These are phyloP conservation scores for Quaeritorhiza haematococci DNA, from an alignment of 371 early-diverging fungal genomes.

Conservation along the genomic window DNA sequence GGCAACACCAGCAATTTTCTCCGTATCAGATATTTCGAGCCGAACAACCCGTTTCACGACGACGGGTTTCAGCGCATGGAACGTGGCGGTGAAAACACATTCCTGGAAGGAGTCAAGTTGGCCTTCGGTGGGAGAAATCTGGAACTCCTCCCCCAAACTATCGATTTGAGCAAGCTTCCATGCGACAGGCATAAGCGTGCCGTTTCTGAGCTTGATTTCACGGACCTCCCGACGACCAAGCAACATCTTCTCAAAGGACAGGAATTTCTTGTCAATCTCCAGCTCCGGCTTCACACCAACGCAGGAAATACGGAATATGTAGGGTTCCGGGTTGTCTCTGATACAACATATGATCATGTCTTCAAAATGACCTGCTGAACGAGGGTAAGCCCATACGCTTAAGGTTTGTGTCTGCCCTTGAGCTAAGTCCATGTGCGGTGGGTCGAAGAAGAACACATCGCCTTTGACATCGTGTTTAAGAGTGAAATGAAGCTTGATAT, in stretches of 20 bases:
- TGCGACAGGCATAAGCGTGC: slow-evolving; percentile 38
- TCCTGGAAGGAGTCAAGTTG: slow-evolving; percentile 38
- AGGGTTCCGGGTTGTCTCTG: slow-evolving; percentile 58
- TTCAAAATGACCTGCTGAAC: slow-evolving; percentile 36
- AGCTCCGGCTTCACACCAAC: slow-evolving; percentile 52
- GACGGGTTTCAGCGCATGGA: slow-evolving; percentile 38
- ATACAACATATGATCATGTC: slow-evolving; percentile 44
- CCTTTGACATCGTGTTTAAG: slow-evolving; percentile 43
- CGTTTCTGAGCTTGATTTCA: slow-evolving; percentile 46
- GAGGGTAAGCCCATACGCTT: slow-evolving; percentile 46
- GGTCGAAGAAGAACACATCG: slow-evolving; percentile 53
- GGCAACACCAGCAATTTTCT: slow-evolving; percentile 39
- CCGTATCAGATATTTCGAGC: slow-evolving; percentile 48
- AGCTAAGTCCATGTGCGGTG: slow-evolving; percentile 31
- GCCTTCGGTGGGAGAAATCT: slow-evolving; percentile 43
- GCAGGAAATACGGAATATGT: slow-evolving; percentile 39
- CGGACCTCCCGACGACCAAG: slow-evolving; percentile 40
- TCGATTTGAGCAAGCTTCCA: slow-evolving; percentile 53
- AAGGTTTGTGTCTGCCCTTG: slow-evolving; percentile 38
- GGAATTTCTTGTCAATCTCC: slow-evolving; percentile 45
- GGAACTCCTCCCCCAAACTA: slow-evolving; percentile 49
- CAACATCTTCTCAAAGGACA: slow-evolving; percentile 51
- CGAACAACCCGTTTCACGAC: slow-evolving; percentile 38
- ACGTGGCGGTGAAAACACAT: slow-evolving; percentile 37
- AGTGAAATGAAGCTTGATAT: slow-evolving; percentile 39